These are phyloP conservation scores for Hordeum marinum DNA, from an alignment of 176 grass and related monocot species.

Conservation along the genomic window DNA sequence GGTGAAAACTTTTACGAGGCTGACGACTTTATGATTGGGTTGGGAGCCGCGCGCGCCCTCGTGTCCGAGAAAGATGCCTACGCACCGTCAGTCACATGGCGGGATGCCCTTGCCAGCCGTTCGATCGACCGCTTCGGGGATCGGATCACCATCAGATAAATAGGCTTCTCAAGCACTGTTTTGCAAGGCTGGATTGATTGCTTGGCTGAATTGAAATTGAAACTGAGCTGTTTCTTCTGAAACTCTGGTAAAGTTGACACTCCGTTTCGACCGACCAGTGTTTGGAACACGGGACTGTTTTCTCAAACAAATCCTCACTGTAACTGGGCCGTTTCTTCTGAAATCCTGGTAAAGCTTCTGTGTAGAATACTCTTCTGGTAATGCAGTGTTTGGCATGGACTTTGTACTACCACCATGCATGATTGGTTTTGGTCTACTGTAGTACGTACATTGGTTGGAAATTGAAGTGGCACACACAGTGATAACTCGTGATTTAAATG, in stretches of 20 bases:
- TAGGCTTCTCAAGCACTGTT: neutral
- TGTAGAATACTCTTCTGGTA: no score
- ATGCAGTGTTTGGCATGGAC: neutral
- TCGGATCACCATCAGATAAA: neutral
- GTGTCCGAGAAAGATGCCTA: slow-evolving; percentile 27
- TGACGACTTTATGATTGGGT: slow-evolving; percentile 35
- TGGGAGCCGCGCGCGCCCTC: neutral
- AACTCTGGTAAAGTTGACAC: neutral
- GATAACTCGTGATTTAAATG: neutral
- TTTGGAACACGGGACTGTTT: neutral
- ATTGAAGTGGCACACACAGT: neutral
- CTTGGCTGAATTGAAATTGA: neutral
- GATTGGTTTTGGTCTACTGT: neutral
- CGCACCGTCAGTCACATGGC: slow-evolving; percentile 17
- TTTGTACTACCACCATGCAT: no score
- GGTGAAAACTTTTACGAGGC: slow-evolving; percentile 39
- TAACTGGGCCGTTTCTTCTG: neutral
- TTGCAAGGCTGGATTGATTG: no score
- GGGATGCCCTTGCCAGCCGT: slow-evolving; percentile 12
- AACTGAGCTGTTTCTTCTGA: neutral
- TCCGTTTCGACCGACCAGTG: neutral
- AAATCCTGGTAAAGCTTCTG: neutral
- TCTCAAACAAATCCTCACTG: neutral
- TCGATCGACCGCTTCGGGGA: neutral
- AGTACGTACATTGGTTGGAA: neutral